Evolutionary conservation across 768 basidiomycete species (phyloP).

Genomic region (Mycena pura): DNA sequence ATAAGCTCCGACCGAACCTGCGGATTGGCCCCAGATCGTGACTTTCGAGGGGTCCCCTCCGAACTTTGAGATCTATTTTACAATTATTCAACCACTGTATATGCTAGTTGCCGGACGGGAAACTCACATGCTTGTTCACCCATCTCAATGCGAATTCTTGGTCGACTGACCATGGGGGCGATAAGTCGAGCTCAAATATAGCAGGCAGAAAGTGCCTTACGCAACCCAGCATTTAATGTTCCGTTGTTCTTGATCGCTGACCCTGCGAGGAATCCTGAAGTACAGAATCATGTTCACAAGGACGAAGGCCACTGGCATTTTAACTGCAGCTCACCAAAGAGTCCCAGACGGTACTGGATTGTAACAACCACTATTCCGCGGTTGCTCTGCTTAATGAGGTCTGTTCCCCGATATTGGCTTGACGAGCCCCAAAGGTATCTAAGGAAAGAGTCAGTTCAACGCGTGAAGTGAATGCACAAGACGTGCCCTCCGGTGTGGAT

Average conservation of each 20-base stretch:
- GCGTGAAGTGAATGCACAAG: not conserved
- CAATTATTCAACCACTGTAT: not conserved
- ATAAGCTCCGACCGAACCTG: conserved; percentile 15
- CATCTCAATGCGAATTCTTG: conserved; percentile 37
- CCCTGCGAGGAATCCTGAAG: conserved; percentile 37
- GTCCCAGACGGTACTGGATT: conserved; percentile 17
- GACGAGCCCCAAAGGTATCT: not conserved
- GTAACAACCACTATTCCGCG: conserved; percentile 5
- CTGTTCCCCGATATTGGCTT: conserved; percentile 11
- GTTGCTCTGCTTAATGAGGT: conserved; percentile 10
- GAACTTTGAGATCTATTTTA: conserved; percentile 18
- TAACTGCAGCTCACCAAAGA: conserved; percentile 10
- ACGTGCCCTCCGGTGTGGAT: conserved; percentile 30
- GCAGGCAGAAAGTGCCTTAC: not conserved
- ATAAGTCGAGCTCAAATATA: not conserved
- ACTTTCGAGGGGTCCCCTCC: conserved; percentile 28
- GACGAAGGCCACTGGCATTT: conserved; percentile 5
- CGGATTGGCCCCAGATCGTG: conserved; percentile 37
- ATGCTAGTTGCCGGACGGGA: not conserved
- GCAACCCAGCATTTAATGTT: conserved; percentile 36
- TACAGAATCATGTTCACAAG: conserved; percentile 11
- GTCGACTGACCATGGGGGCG: conserved; percentile 37
- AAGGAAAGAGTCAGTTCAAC: not conserved
- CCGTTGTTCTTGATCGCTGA: conserved; percentile 33
- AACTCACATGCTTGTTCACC: conserved; percentile 36